These are phyloP conservation scores for Bacterosira constricta DNA, from an alignment of 108 stramenopile genomes.

Conservation along the genomic window DNA sequence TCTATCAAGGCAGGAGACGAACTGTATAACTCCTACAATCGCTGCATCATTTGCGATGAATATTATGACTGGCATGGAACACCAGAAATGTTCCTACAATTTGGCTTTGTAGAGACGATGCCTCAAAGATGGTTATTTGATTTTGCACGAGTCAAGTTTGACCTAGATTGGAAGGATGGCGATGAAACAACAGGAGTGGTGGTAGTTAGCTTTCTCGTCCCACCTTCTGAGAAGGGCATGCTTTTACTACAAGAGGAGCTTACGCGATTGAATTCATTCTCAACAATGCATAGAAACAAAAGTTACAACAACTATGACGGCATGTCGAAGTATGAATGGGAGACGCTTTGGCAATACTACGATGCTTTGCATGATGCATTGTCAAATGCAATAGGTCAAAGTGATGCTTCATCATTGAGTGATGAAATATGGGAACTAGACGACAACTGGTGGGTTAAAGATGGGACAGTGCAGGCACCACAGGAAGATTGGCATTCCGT, in stretches of 20 bases:
- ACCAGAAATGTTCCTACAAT: slow-evolving; percentile 67
- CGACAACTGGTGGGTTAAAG: slow-evolving; percentile 38
- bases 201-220: slow-evolving; percentile 35
- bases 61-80: slow-evolving; percentile 53
- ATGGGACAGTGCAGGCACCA: slow-evolving; percentile 23
- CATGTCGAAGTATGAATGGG: slow-evolving; percentile 24
- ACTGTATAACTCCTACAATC: slow-evolving; percentile 70
- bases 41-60: slow-evolving; percentile 54
- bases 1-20: slow-evolving; percentile 66
- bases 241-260: slow-evolving; percentile 21
- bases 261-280: slow-evolving; percentile 13
- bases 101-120: slow-evolving; percentile 81
- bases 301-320: not conserved
- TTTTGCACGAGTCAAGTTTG: slow-evolving; percentile 43
- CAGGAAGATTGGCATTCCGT: slow-evolving; percentile 17
- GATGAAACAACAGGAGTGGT: slow-evolving; percentile 21
- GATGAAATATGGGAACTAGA: slow-evolving; percentile 39
- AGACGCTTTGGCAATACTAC: slow-evolving; percentile 35
- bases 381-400: not conserved
- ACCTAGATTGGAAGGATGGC: slow-evolving; percentile 32
- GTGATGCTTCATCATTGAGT: slow-evolving; percentile 5
- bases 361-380: slow-evolving; percentile 41
- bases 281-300: not conserved
- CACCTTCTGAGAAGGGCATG: slow-evolving; percentile 41
- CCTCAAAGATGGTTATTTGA: slow-evolving; percentile 77